Evolutionary conservation across 31 red algal species (phyloP).

Genomic region (Odonthalia washingtoniensis): DNA sequence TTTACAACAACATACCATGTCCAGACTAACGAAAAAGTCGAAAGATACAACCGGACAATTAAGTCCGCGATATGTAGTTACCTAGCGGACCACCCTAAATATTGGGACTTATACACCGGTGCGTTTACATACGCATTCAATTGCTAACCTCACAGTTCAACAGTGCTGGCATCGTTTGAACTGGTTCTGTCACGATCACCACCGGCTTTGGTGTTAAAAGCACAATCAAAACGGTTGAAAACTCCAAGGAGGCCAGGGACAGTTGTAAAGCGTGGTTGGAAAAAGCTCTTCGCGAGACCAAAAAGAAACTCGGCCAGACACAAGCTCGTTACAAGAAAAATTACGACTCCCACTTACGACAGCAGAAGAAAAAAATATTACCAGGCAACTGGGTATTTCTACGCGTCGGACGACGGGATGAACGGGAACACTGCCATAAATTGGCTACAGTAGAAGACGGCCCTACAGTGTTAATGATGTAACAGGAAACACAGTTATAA

Average conservation of each 20-base stretch:
- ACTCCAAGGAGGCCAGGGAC: neutral
- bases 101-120: too few relatives aligned
- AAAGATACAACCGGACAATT: conserved; percentile 55
- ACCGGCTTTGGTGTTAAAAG: neutral
- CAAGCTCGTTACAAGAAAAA: conserved; percentile 4
- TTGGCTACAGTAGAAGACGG: too few relatives aligned
- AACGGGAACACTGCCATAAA: too few relatives aligned
- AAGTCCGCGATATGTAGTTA: neutral
- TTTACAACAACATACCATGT: conserved; percentile 61
- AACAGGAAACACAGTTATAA: too few relatives aligned
- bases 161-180: conserved; percentile 39
- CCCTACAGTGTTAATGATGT: too few relatives aligned
- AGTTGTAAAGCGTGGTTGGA: neutral
- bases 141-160: conserved; percentile 8
- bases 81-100: conserved; percentile 37
- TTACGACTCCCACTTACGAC: neutral
- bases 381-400: neutral
- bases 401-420: too few relatives aligned
- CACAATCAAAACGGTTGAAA: neutral
- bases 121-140: conserved; percentile 47
- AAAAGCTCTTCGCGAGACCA: too few relatives aligned
- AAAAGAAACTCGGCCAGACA: neutral
- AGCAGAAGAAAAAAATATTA: neutral
- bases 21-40: conserved; percentile 54
- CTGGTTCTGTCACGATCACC: conserved; percentile 35